These are phyloP conservation scores for Protomyces inundatus DNA, from an alignment of 1,139 yeast genomes.

Conservation along the genomic window DNA sequence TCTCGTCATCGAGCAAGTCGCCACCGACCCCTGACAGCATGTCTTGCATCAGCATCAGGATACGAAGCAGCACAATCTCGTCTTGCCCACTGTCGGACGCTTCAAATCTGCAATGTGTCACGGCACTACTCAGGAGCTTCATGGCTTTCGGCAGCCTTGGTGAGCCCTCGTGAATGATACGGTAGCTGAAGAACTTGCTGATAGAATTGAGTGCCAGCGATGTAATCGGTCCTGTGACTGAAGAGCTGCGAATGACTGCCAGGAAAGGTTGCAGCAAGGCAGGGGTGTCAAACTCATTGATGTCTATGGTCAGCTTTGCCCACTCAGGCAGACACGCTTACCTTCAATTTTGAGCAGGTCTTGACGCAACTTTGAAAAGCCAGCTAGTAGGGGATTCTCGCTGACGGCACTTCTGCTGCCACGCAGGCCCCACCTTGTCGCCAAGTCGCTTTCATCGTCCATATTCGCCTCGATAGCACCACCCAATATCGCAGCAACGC, in stretches of 20 bases:
- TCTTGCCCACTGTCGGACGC: slow-evolving; percentile 91
- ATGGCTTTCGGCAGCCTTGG: slow-evolving; percentile 48
- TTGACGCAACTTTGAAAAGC: slow-evolving; percentile 71
- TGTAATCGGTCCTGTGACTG: slow-evolving; percentile 83
- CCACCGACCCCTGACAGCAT: slow-evolving; percentile 65
- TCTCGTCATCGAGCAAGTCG: slow-evolving; percentile 65
- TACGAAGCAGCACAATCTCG: slow-evolving; percentile 82
- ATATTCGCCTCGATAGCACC: slow-evolving; percentile 44
- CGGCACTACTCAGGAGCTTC: slow-evolving; percentile 62
- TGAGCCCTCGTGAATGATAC: slow-evolving; percentile 47
- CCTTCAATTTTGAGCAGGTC: slow-evolving; percentile 55
- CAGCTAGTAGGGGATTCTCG: slow-evolving; percentile 66
- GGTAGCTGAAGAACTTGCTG: slow-evolving; percentile 63
- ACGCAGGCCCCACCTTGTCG: slow-evolving; percentile 36
- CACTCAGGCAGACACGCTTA: not conserved
- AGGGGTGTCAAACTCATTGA: slow-evolving; percentile 60
- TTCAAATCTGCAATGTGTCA: slow-evolving; percentile 92
- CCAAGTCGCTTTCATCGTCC: slow-evolving; percentile 39
- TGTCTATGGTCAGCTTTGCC: slow-evolving; percentile 34
- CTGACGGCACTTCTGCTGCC: slow-evolving; percentile 31
- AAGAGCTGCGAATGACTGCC: slow-evolving; percentile 74
- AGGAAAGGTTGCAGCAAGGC: slow-evolving; percentile 81
- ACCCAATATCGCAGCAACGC: slow-evolving; percentile 82
- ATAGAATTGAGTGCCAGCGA: slow-evolving; percentile 73
- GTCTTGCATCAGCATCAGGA: slow-evolving; percentile 65